Base-by-base conservation (phyloP, 352 stramenopile species). In the Phytophthora melonis region DNA sequence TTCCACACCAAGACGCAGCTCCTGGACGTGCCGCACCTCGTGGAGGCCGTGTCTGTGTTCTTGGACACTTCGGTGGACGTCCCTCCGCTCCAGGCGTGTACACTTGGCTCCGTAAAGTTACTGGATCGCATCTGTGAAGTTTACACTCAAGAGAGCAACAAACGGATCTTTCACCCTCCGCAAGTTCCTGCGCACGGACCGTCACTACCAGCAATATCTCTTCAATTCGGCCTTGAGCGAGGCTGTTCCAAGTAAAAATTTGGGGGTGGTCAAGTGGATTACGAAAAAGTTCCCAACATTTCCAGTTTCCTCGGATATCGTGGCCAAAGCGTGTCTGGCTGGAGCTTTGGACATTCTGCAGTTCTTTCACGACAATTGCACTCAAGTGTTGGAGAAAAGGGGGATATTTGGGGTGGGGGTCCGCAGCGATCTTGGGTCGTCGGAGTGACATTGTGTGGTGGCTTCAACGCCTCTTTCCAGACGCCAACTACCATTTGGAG, bases 91-190 rank as follows among this genome's bases (percentile, higher is more conserved):
- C 25, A 54, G 9, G 63, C 63, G 10, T 55, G 50, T 43, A 52
- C 53, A 19, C 27, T 69, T 0, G 39, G 53, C 5, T 50, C 39
- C 11, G 18, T 41, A 7, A 39, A 39, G 21, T 30, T 69, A 39
- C 16, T 69, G 14, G 53, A 69, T n/a, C 18, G 63, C 34, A 52
- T 69, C 21, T 64, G 57, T 14, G 41, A 64, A n/a, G 21, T 50
- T 50, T 50, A 50, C 43, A 21, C 41, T 18, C 18, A 21, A 50
- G 18, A 18, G 4, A 21, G 3, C 43, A 50, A 21, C 16, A 45
- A 45, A 18, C 43, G 43, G 5, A 50, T 23, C 43, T 50, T 55
- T 55, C 25, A 36, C 30, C 23, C 19, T 60, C 14, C 21, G 57
- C 23, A 47, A 13, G n/a, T 47, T 16, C 16, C 43, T 60, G 5